These are phyloP conservation scores for Solanum ahanhuiri DNA, from an alignment of 257 asterid species.

Conservation along the genomic window DNA sequence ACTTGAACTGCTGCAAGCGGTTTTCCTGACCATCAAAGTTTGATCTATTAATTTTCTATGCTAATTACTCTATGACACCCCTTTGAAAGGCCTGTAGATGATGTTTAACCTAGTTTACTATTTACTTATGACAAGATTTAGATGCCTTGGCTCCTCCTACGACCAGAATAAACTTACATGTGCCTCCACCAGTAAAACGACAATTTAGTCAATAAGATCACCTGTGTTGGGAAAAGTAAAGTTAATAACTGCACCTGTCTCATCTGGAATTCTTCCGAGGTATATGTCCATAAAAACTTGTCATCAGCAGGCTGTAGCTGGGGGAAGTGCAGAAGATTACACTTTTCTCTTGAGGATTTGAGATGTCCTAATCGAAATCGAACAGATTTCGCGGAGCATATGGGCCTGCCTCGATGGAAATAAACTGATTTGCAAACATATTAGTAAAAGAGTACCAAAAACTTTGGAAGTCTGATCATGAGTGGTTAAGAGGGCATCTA, in stretches of 20 bases:
- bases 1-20: slow-evolving; percentile 64
- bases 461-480: background rate
- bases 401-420: slow-evolving; percentile 46
- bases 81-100: background rate
- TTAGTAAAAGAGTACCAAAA: background rate
- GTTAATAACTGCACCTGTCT: slow-evolving; percentile 5
- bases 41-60: background rate
- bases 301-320: slow-evolving; percentile 41
- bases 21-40: slow-evolving; percentile 44
- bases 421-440: slow-evolving; percentile 32
- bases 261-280: slow-evolving; percentile 60
- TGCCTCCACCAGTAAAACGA: background rate
- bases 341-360: slow-evolving; percentile 24
- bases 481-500: background rate
- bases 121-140: background rate
- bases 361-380: slow-evolving; percentile 60
- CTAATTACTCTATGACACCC: background rate
- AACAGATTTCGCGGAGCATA: slow-evolving; percentile 55
- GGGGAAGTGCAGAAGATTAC: slow-evolving; percentile 6
- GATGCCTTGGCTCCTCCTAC: background rate
- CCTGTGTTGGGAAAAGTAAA: background rate
- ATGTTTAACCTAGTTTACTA: background rate
- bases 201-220: background rate
- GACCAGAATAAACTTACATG: background rate
- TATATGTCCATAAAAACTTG: slow-evolving; percentile 66